Evolutionary conservation across 2,329 filamentous ascomycete species (phyloP).

Genomic region (Aspergillus phoenicis): DNA sequence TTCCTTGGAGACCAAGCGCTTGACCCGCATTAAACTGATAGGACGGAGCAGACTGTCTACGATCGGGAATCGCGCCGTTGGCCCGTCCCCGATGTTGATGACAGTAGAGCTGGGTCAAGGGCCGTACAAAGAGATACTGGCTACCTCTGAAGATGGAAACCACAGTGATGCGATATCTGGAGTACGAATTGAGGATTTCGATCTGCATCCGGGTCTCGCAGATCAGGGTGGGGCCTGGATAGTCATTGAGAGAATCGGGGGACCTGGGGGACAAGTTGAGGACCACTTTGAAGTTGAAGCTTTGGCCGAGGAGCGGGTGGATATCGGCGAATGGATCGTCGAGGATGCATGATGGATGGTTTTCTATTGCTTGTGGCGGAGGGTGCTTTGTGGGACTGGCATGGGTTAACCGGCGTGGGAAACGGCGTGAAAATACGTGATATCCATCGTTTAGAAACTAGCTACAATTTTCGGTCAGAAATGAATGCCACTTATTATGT

Average conservation of each 20-base stretch:
- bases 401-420: too few relatives aligned
- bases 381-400: background rate
- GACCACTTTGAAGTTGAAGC: slow-evolving; percentile 49
- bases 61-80: slow-evolving; percentile 41
- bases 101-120: slow-evolving; percentile 74
- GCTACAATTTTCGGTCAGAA: too few relatives aligned
- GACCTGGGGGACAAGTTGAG: slow-evolving; percentile 54
- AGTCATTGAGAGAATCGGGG: slow-evolving; percentile 78
- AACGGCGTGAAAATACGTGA: too few relatives aligned
- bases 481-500: background rate
- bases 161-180: slow-evolving; percentile 70
- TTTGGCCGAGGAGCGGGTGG: slow-evolving; percentile 45
- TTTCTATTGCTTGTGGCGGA: too few relatives aligned
- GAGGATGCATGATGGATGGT: slow-evolving; percentile 29
- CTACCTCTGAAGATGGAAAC: slow-evolving; percentile 70
- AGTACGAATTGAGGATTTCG: slow-evolving; percentile 72
- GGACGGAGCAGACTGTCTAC: slow-evolving; percentile 50
- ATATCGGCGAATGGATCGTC: slow-evolving; percentile 47
- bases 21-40: slow-evolving; percentile 66
- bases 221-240: slow-evolving; percentile 69
- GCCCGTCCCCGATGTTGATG: slow-evolving; percentile 63
- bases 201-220: slow-evolving; percentile 67
- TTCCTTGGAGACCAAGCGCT: slow-evolving; percentile 52
- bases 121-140: slow-evolving; percentile 66
- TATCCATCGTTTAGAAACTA: too few relatives aligned